These are phyloP conservation scores for Metschnikowia shivogae DNA, from an alignment of 805 yeast genomes.

Conservation along the genomic window DNA sequence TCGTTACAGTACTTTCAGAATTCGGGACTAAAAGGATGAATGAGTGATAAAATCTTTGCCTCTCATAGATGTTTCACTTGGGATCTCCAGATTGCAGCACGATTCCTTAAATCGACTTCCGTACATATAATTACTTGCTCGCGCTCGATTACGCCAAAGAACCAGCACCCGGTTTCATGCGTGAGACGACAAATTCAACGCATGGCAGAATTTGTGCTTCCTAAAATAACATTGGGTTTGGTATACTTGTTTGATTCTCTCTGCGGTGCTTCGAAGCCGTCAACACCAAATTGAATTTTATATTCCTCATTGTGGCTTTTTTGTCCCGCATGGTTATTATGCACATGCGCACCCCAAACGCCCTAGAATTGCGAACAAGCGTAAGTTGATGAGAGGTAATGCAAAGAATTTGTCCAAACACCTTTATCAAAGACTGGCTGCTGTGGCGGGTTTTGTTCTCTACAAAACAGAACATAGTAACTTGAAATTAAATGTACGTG, in stretches of 20 bases:
- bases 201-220: no score
- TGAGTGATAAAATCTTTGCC: background rate
- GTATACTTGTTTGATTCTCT: no score
- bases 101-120: conserved; percentile 4
- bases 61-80: conserved; percentile 1
- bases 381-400: background rate
- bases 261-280: no score
- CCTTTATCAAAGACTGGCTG: no score
- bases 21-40: background rate
- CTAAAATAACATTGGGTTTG: no score
- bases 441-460: no score
- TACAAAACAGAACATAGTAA: background rate
- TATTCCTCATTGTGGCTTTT: background rate
- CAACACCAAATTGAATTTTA: background rate
- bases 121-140: conserved; percentile 3
- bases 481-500: background rate
- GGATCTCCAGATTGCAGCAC: conserved; percentile 2
- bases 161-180: background rate
- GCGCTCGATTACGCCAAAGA: conserved; percentile 2
- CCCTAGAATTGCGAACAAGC: background rate
- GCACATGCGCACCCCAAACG: background rate
- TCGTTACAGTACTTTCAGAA: background rate
- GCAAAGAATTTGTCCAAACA: background rate
- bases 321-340: background rate
- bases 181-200: no score